phyloP scores from a whole-genome alignment of 306 rosid genomes.

The Vigna mungo region DNA sequence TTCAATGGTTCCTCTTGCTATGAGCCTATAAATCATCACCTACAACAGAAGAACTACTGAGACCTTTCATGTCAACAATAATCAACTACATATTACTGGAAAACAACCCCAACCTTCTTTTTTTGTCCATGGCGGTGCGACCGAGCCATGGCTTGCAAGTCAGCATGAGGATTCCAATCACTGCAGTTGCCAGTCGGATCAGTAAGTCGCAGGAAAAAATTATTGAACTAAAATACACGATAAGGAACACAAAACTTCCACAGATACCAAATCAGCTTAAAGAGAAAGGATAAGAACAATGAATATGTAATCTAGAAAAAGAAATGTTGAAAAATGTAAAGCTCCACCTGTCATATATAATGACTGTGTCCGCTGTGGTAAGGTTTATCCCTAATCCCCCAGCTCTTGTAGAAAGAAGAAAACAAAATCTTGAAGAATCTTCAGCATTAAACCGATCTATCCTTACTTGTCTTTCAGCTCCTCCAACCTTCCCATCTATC shows the following conservation, averaged over 20 bases:
- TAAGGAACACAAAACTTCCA: constrained; percentile 8
- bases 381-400: constrained; percentile 99
- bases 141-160: constrained; percentile 99
- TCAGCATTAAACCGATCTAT: constrained; percentile 96
- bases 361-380: constrained; percentile 97
- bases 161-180: constrained; percentile 99
- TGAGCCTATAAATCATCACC: constrained; percentile 95
- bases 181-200: constrained; percentile 50
- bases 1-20: constrained; percentile 93
- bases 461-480: constrained; percentile 93
- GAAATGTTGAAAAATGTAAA: constrained; percentile 25
- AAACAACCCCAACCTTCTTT: constrained; percentile 67
- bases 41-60: constrained; percentile 51
- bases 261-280: too few species aligned
- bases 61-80: constrained; percentile 34
- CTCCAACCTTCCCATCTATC: constrained; percentile 96
- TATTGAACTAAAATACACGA: constrained; percentile 22
- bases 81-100: constrained; percentile 26
- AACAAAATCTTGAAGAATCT: constrained; percentile 91
- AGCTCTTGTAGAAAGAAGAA: constrained; percentile 98
- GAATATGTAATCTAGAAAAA: too few species aligned
- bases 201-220: constrained; percentile 24
- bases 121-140: constrained; percentile 99
- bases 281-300: too few species aligned
- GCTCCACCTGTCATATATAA: constrained; percentile 91